phyloP scores from a whole-genome alignment of 1,139 yeast species.

The Zygosaccharomyces sapae region DNA sequence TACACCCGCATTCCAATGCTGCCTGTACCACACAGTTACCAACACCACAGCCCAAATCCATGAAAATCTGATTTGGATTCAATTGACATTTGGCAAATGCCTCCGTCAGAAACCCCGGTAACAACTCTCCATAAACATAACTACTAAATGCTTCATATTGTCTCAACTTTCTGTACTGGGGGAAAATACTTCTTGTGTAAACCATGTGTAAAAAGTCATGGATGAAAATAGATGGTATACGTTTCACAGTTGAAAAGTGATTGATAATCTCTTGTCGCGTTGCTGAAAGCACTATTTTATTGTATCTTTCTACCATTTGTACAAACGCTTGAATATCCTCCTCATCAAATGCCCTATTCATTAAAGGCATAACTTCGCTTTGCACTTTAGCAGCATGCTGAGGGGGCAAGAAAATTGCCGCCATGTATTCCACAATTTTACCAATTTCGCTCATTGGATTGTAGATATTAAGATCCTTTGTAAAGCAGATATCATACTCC shows the following conservation, averaged over 20 bases:
- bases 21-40: conserved; percentile 91
- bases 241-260: conserved; percentile 39
- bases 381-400: conserved; percentile 41
- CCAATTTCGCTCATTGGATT: conserved; percentile 75
- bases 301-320: conserved; percentile 41
- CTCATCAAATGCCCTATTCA: conserved; percentile 42
- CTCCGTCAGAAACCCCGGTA: conserved; percentile 71
- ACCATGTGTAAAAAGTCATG: conserved; percentile 70
- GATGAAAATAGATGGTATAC: conserved; percentile 53
- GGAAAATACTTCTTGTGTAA: conserved; percentile 75
- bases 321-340: conserved; percentile 38
- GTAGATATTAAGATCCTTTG: conserved; percentile 32
- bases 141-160: conserved; percentile 84
- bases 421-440: conserved; percentile 49
- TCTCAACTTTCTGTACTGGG: conserved; percentile 60
- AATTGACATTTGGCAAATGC: conserved; percentile 64
- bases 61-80: conserved; percentile 52
- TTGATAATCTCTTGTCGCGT: conserved; percentile 37
- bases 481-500: conserved; percentile 30
- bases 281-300: conserved; percentile 37
- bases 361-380: conserved; percentile 45
- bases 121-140: conserved; percentile 84
- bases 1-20: conserved; percentile 78
- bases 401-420: conserved; percentile 44
- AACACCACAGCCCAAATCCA: conserved; percentile 90